Percentiles rank a stretch among this genome's conserved stretches.
Evolutionary conservation across 305 asterid genomes (phyloP).

Genomic region (Ilex paraguariensis): DNA sequence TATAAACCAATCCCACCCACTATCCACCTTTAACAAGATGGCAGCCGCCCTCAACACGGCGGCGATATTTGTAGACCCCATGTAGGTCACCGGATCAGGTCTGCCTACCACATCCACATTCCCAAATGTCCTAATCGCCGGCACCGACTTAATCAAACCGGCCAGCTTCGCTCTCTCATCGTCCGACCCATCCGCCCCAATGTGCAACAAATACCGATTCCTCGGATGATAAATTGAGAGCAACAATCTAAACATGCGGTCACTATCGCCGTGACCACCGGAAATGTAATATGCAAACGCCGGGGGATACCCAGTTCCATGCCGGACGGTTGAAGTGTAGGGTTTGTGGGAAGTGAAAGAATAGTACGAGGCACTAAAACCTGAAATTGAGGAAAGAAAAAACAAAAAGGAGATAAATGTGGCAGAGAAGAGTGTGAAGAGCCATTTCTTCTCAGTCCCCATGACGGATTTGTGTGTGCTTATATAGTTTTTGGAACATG

Average conservation of each 20-base stretch:
- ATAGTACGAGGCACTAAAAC: constrained; percentile 70
- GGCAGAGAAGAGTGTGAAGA: constrained; percentile 81
- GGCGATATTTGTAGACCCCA: constrained; percentile 86
- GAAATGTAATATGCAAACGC: constrained; percentile 85
- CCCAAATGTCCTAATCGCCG: constrained; percentile 74
- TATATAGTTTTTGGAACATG: constrained; percentile 11
- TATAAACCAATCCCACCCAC: constrained; percentile 93
- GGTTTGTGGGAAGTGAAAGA: constrained; percentile 54
- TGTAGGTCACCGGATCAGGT: constrained; percentile 90
- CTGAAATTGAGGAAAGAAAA: constrained; percentile 63
- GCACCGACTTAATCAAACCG: constrained; percentile 62
- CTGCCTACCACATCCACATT: constrained; percentile 95
- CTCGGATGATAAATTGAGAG: constrained; percentile 96
- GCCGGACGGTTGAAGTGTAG: constrained; percentile 50
- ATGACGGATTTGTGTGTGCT: constrained; percentile 21
- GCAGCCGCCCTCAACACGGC: constrained; percentile 79
- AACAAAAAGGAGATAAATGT: constrained; percentile 74
- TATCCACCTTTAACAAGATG: constrained; percentile 70
- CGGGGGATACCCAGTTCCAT: constrained; percentile 76
- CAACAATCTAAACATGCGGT: constrained; percentile 70
- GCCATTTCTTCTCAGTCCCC: constrained; percentile 97
- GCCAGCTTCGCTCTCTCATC: constrained; percentile 72
- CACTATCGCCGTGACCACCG: constrained; percentile 72
- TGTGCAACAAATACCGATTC: constrained; percentile 89
- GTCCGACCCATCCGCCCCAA: constrained; percentile 66